phyloP scores from a whole-genome alignment of 257 asterid genomes.

The Coffea canephora region DNA sequence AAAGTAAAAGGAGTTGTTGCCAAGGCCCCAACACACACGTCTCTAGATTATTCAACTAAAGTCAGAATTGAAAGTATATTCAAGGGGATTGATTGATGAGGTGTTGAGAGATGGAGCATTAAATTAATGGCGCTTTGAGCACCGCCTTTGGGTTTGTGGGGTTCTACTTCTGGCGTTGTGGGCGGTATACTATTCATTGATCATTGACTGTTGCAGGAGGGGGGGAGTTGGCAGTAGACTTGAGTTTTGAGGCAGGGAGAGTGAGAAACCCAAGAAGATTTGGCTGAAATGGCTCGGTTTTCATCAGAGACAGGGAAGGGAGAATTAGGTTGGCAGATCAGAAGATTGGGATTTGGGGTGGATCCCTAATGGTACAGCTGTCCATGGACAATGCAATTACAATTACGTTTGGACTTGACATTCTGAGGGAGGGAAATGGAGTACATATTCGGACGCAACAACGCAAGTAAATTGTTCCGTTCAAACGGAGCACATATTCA shows the following conservation, averaged over 20 bases:
- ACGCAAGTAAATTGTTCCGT: no score
- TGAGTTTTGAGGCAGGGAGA: neutral
- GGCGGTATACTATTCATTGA: no score
- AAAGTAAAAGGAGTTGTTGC: neutral
- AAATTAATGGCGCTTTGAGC: no score
- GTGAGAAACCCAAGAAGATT: neutral
- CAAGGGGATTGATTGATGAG: constrained; percentile 10
- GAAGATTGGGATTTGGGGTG: neutral
- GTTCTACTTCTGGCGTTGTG: no score
- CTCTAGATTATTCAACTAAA: constrained; percentile 6
- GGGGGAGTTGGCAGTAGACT: neutral
- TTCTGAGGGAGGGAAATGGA: no score
- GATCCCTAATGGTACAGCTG: neutral
- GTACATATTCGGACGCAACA: no score
- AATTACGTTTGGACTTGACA: no score
- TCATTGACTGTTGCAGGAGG: no score
- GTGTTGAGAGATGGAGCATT: no score
- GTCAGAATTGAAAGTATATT: neutral
- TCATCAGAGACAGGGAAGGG: neutral
- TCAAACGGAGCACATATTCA: no score
- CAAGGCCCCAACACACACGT: constrained; percentile 2
- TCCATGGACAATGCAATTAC: no score
- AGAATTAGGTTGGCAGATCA: neutral
- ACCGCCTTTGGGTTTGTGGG: no score
- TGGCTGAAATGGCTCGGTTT: neutral